phyloP scores from a whole-genome alignment of 2,329 filamentous ascomycete genomes.

The Colletotrichum sp. region DNA sequence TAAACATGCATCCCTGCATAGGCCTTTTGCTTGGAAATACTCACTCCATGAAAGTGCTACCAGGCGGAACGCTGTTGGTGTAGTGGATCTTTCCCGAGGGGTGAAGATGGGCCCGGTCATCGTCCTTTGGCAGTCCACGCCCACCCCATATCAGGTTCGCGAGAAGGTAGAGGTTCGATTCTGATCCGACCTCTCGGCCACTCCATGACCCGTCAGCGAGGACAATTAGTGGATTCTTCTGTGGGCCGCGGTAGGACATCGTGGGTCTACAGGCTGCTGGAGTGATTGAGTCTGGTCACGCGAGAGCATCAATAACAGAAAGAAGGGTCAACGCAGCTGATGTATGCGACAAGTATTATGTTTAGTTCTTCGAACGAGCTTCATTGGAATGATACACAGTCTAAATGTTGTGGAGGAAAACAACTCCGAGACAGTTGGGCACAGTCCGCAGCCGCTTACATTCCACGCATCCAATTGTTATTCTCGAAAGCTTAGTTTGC shows the following conservation, averaged over 20 bases:
- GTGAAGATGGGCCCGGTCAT: neutral
- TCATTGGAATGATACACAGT: neutral
- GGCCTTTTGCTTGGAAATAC: neutral
- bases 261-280: neutral
- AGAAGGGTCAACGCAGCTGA: neutral
- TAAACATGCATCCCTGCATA: neutral
- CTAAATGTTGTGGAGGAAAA: neutral
- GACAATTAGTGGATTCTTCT: constrained; percentile 15
- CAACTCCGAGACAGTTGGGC: neutral
- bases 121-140: neutral
- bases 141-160: constrained; percentile 22
- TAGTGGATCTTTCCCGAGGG: constrained; percentile 3
- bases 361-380: neutral
- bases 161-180: constrained; percentile 23
- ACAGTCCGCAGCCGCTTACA: neutral
- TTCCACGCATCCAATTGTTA: accelerated
- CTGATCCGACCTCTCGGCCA: constrained; percentile 22
- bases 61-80: neutral
- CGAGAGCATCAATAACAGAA: neutral
- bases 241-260: constrained; percentile 6
- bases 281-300: neutral
- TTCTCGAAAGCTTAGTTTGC: neutral
- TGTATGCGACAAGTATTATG: neutral
- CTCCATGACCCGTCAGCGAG: constrained; percentile 27
- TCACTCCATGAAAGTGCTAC: constrained; percentile 5